Percentiles rank a stretch among this genome's conserved stretches.
These are phyloP conservation scores for Rhodomyrtus psidioides DNA, from an alignment of 441 rosid genomes.

Conservation along the genomic window DNA sequence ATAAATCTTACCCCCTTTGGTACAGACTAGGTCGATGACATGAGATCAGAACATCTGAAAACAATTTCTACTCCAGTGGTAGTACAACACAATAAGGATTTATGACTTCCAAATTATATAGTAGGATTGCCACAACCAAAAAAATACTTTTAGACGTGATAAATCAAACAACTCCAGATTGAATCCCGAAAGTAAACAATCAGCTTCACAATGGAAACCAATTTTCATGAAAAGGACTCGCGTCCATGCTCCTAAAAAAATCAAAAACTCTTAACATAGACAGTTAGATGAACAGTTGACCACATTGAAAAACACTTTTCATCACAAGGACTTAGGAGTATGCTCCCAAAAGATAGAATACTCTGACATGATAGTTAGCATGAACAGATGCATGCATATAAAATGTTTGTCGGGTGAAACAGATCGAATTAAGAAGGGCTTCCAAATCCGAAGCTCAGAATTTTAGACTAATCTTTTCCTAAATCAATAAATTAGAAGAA, in stretches of 20 bases:
- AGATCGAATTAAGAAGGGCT: neutral
- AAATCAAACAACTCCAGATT: neutral
- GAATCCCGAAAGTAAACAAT: neutral
- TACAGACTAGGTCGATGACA: neutral
- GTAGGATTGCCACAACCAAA: neutral
- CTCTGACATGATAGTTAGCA: neutral
- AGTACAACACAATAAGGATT: neutral
- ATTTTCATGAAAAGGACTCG: neutral
- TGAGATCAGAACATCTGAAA: neutral
- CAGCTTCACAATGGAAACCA: neutral
- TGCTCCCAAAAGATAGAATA: neutral
- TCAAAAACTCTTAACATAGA: neutral
- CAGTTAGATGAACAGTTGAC: neutral
- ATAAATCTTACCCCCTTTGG: neutral
- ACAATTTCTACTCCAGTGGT: neutral
- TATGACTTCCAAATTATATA: neutral
- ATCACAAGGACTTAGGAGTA: neutral
- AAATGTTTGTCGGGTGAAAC: neutral
- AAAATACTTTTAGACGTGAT: neutral
- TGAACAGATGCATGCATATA: neutral
- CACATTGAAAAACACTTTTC: neutral
- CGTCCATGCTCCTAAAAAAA: neutral
- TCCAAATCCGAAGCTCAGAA: neutral
- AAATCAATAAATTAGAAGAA: neutral
- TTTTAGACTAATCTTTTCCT: neutral